Conservation (phyloP, 148 eudicot species). For the Amaranthus cruentus region DNA sequence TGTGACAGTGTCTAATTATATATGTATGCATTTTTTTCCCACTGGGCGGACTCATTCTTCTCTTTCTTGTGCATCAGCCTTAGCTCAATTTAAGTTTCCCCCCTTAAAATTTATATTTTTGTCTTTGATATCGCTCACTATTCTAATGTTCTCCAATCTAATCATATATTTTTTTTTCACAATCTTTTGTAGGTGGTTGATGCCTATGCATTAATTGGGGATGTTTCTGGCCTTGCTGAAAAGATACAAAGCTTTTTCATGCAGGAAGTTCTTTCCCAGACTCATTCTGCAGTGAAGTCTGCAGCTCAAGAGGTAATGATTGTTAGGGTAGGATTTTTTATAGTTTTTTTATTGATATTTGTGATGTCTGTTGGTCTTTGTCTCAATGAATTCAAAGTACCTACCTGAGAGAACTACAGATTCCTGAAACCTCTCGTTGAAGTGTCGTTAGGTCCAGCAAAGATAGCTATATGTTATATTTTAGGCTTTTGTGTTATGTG, state of each 20-base stretch:
- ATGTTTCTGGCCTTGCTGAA: slow-evolving; percentile 91
- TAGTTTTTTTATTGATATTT: not conserved
- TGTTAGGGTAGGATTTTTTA: not conserved
- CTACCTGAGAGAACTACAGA: not conserved
- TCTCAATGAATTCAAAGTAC: not conserved
- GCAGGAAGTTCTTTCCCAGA: slow-evolving; percentile 97
- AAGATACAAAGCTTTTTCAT: slow-evolving; percentile 95
- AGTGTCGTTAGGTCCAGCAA: not conserved
- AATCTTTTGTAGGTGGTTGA: slow-evolving; percentile 67
- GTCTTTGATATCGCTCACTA: slow-evolving; percentile 3
- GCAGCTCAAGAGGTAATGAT: slow-evolving; percentile 64
- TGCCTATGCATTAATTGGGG: slow-evolving; percentile 94
- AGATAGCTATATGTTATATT: not conserved
- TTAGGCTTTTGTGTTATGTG: not conserved
- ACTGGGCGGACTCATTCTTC: not conserved
- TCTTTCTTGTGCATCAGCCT: not conserved
- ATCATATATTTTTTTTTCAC: slow-evolving; percentile 2
- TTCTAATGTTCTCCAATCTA: not conserved
- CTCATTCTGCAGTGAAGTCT: slow-evolving; percentile 66
- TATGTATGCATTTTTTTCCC: not conserved
- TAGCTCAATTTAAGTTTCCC: not conserved
- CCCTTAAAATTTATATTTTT: not conserved
- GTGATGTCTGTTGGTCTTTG: not conserved
- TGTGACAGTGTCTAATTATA: not conserved
- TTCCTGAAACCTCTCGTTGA: not conserved